Evolutionary conservation across 352 stramenopile species (phyloP), one percentile per base, ranked within the genome.

Genomic region (Phytophthora kernoviae): DNA sequence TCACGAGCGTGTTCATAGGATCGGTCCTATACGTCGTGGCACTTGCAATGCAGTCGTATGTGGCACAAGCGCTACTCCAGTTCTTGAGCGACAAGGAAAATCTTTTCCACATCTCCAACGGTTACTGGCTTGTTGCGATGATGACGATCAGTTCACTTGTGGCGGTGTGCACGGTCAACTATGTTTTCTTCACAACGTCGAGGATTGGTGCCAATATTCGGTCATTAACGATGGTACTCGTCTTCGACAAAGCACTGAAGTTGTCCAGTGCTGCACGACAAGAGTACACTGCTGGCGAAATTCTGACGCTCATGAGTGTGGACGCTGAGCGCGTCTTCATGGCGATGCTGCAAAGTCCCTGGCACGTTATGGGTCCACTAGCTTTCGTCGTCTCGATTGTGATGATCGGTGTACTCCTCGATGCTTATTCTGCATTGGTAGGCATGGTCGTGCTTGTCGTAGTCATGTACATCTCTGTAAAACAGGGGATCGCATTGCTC

Each of bases 191-290:
- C 27, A 15, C 68, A 0, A 24, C 60, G 10, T 62, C 49, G 8
- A 53, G 61, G n/a, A 46, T 69, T 2, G 65, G 58, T 12, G 37
- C 40, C 8, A 73, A 73, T 24, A 30, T 55, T 15, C 64, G 62
- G 27, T 50, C 43, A 5, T 37, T 69, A 17, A 42, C 51, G 1
- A 69, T 73, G 65, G 39, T 58, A n/a, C 20, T 24, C 15, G 59
- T 73, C 12, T 73, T 61, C 22, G 24, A 61, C 4, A 73, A 73
- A 22, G 54, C 82, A 80, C 14, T 95, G 81, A 87, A 51, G 60
- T 81, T 33, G 40, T 94, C n/a, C 21, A 81, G 14, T 48, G 83
- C 7, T 64, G 68, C 33, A 21, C 52, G 52, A 5, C 52, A 59
- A n/a, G 26, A 48, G 27, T 51, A 51, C 40, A 61, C 62, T 15